Evolutionary conservation across 352 stramenopile genomes (phyloP), one percentile per base, ranked within the genome.

Genomic region (Phytophthora sp.): DNA sequence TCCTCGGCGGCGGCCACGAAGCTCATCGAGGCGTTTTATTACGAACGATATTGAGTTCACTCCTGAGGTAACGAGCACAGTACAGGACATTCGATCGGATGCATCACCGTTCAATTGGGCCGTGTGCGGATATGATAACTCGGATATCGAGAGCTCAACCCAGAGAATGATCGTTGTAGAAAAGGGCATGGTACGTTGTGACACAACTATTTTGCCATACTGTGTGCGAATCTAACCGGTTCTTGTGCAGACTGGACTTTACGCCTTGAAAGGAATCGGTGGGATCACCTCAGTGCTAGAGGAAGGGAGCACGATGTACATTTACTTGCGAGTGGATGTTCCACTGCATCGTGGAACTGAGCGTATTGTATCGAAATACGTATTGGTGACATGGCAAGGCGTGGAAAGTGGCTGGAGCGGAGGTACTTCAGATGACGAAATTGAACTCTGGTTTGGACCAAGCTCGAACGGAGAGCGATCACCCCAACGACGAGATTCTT

Each of bases 301-400:
- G 43, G 84, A 92, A 54, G 84, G 79, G 11, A 79, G 69, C 41
- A 94, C 87, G 13, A 95, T 95, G 87, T 96, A 96, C 72, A 89
- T 96, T 73, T 96, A 96, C 63, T 64, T 96, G 8, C 84, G 87
- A n/a, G 84, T 96, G 11, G 88, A 96, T 58, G 79, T 96, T 27
- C 86, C 86, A 15, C 64, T 96, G 30, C 83, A 94, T 58, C 84
- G 84, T 26, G 84, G 82, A 42, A 91, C 80, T n/a, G 82, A 93
- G 32, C 71, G 83, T 9, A 89, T 93, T 52, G 84, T 96, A 31
- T 93, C 87, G 18, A 96, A 96, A 63, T 96, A 92, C 38, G 82
- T 96, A 6, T 62, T 96, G 8, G 82, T 96, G 34, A 96, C 88
- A 45, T 96, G 85, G 83, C 84, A 94, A 73, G 74, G 80, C 8